Percentiles rank a stretch among this genome's conserved stretches.
phyloP scores from a whole-genome alignment of 2,329 filamentous ascomycete genomes.

The Trichoderma hamatum region DNA sequence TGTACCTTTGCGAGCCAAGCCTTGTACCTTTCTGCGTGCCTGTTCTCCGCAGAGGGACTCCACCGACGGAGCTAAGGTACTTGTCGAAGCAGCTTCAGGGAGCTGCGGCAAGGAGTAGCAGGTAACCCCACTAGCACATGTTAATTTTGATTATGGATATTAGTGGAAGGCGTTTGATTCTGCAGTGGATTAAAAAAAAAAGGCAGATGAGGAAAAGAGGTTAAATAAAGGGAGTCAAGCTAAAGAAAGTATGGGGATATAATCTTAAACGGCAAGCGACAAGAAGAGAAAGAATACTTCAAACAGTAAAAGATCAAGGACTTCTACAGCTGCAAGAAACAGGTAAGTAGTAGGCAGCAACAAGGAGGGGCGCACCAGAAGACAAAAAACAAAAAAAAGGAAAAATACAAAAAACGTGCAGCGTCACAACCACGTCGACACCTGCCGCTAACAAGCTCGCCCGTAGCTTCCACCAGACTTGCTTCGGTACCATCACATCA shows the following conservation, averaged over 20 bases:
- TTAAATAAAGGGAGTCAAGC: neutral
- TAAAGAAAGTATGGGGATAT: neutral
- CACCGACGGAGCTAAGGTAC: conserved; percentile 17
- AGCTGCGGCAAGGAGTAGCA: neutral
- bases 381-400: neutral
- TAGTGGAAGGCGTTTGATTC: conserved; percentile 1
- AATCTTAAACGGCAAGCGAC: neutral
- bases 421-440: conserved; percentile 28
- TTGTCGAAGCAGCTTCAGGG: neutral
- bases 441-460: conserved; percentile 23
- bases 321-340: neutral
- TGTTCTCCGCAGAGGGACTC: conserved; percentile 2
- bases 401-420: conserved; percentile 6
- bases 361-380: conserved; percentile 11
- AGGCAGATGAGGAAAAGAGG: neutral
- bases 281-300: neutral
- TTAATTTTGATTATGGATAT: conserved; percentile 15
- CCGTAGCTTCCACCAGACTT: conserved; percentile 17
- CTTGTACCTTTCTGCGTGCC: conserved; percentile 1
- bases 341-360: conserved; percentile 8
- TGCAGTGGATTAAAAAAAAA: neutral
- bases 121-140: conserved; percentile 26
- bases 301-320: neutral
- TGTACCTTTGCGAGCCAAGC: conserved; percentile 10
- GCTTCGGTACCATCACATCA: conserved; percentile 4